phyloP scores from a whole-genome alignment of 2,329 filamentous ascomycete genomes.

The Talaromyces sp. region DNA sequence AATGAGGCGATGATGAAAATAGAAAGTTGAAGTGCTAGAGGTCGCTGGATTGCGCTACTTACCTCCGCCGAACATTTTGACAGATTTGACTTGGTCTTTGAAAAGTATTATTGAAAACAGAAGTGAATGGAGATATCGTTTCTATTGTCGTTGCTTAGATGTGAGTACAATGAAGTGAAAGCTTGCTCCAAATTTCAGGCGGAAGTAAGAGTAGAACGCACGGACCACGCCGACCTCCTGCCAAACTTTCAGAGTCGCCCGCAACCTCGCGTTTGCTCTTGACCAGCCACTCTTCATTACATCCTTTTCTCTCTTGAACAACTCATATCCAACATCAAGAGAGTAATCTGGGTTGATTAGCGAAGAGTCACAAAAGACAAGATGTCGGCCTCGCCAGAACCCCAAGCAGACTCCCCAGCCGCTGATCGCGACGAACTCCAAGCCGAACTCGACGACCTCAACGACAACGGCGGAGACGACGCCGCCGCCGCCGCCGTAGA shows the following conservation, averaged over 20 bases:
- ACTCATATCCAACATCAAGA: not conserved
- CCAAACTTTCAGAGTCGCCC: conserved; percentile 20
- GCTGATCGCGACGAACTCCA: conserved; percentile 25
- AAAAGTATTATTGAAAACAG: not conserved
- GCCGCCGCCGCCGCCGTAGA: conserved; percentile 15
- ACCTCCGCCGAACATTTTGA: conserved; percentile 21
- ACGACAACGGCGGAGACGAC: conserved; percentile 21
- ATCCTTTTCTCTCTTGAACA: not conserved
- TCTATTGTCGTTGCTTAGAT: not conserved
- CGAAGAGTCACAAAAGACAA: not conserved
- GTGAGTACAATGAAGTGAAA: not conserved
- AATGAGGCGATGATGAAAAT: not conserved
- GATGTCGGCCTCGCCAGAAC: conserved; percentile 44
- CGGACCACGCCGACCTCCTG: conserved; percentile 21
- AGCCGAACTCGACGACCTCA: conserved; percentile 26
- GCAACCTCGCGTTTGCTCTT: conserved; percentile 19
- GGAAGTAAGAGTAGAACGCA: conserved; percentile 17
- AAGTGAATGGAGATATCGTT: not conserved
- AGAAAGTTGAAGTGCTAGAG: not conserved
- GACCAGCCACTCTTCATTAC: conserved; percentile 16
- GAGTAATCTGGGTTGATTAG: not conserved
- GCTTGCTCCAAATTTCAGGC: conserved; percentile 7
- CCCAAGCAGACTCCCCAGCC: conserved; percentile 26
- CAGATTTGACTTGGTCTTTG: not conserved
- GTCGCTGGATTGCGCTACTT: not conserved